These are phyloP conservation scores for Xylaria sp. DNA, from an alignment of 2,329 filamentous ascomycete species.

Conservation along the genomic window DNA sequence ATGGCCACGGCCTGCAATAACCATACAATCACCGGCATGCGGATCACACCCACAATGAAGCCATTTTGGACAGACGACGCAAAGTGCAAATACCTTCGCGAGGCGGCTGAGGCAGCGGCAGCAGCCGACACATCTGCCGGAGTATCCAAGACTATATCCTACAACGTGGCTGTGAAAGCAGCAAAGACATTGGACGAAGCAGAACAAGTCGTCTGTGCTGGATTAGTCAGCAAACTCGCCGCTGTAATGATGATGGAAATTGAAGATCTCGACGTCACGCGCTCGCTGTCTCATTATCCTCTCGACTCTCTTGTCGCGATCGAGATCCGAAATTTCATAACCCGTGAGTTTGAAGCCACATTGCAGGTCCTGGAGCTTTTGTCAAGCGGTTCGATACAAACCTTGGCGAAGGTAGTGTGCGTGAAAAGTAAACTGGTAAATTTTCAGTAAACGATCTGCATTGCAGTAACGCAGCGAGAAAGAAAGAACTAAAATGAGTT, in stretches of 20 bases:
- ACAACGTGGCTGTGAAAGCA: slow-evolving; percentile 56
- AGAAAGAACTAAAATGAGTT: neutral
- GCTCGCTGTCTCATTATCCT: slow-evolving; percentile 54
- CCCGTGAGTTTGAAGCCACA: slow-evolving; percentile 60
- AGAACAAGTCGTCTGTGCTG: slow-evolving; percentile 56
- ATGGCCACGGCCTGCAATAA: slow-evolving; percentile 55
- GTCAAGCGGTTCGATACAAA: slow-evolving; percentile 62
- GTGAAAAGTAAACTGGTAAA: slow-evolving; percentile 57
- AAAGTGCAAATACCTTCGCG: slow-evolving; percentile 62
- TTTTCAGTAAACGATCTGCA: slow-evolving; percentile 34
- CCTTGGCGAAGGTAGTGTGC: slow-evolving; percentile 58
- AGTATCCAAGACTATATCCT: slow-evolving; percentile 51
- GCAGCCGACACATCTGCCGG: slow-evolving; percentile 47
- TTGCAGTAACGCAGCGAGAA: neutral
- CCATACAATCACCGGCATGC: slow-evolving; percentile 65
- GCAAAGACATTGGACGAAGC: slow-evolving; percentile 58
- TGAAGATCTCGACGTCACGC: slow-evolving; percentile 60
- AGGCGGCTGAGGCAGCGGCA: slow-evolving; percentile 53
- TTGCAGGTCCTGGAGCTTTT: slow-evolving; percentile 66
- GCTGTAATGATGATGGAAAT: slow-evolving; percentile 60
- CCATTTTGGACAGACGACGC: slow-evolving; percentile 66
- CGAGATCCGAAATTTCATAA: slow-evolving; percentile 62
- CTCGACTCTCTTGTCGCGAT: slow-evolving; percentile 62
- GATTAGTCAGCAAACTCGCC: slow-evolving; percentile 59
- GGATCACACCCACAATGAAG: slow-evolving; percentile 56